A percentile compares a stretch with the other conserved stretches of the same genome.
These are phyloP conservation scores for Penicillium desertorum DNA, from an alignment of 495 filamentous ascomycete genomes.

Conservation along the genomic window DNA sequence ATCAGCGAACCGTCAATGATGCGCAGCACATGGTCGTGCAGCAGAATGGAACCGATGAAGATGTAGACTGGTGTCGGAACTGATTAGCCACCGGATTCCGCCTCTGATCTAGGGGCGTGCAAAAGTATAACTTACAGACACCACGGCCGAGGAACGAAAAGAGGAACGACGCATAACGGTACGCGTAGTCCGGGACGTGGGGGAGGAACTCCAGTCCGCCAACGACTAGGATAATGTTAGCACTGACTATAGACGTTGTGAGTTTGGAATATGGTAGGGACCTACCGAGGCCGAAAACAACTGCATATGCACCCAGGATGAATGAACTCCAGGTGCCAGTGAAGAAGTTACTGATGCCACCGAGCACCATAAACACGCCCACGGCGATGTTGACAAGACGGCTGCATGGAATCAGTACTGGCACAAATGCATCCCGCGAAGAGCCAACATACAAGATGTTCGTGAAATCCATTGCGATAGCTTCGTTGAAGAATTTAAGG, in stretches of 20 bases:
- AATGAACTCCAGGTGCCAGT: constrained; percentile 46
- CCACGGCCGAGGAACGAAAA: constrained; percentile 96
- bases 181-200: constrained; percentile 88
- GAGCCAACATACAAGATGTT: constrained; percentile 56
- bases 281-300: constrained; percentile 86
- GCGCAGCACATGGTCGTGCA: constrained; percentile 58
- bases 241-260: neutral
- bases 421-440: neutral
- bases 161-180: constrained; percentile 93
- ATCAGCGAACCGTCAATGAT: constrained; percentile 70
- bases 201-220: constrained; percentile 67
- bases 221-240: constrained; percentile 35
- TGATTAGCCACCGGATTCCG: constrained; percentile 8
- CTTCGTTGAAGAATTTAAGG: neutral
- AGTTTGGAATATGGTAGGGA: neutral
- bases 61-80: constrained; percentile 72
- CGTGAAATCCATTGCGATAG: constrained; percentile 53
- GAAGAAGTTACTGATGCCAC: constrained; percentile 87
- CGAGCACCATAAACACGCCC: constrained; percentile 83
- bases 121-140: constrained; percentile 66
- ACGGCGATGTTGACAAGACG: constrained; percentile 92
- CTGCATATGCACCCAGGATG: constrained; percentile 80
- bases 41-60: constrained; percentile 83
- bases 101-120: constrained; percentile 17
- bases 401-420: constrained; percentile 45